These are phyloP conservation scores for Starmerella cellae DNA, from an alignment of 805 yeast species.

Conservation along the genomic window DNA sequence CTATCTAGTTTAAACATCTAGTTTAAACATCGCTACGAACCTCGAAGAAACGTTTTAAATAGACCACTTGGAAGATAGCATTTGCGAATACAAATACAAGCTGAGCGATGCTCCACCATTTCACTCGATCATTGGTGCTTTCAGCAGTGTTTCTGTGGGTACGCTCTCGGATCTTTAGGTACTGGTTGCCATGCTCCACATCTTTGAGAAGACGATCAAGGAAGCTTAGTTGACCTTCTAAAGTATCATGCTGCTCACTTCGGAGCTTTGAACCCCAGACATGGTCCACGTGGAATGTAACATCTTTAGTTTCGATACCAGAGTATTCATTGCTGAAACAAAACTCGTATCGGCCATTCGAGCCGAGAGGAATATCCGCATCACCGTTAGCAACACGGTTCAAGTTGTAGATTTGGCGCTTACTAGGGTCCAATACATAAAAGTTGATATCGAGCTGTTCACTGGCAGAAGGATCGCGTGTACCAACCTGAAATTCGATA, in stretches of 20 bases:
- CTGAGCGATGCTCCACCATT: conserved; percentile 96
- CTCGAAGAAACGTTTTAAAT: conserved; percentile 88
- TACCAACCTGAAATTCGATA: conserved; percentile 85
- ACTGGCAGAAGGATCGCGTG: conserved; percentile 42
- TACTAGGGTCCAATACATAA: conserved; percentile 40
- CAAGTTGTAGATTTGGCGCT: conserved; percentile 36
- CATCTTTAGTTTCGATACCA: conserved; percentile 65
- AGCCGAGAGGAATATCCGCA: conserved; percentile 48
- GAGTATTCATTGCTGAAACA: conserved; percentile 85
- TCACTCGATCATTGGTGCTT: conserved; percentile 89
- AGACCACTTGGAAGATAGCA: conserved; percentile 85
- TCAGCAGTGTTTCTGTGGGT: conserved; percentile 98
- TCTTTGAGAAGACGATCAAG: conserved; percentile 66
- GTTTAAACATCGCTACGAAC: conserved; percentile 75
- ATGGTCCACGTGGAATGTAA: conserved; percentile 90
- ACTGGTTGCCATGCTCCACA: conserved; percentile 78
- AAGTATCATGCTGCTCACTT: conserved; percentile 61
- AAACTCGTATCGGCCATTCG: conserved; percentile 64
- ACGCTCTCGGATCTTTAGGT: conserved; percentile 90
- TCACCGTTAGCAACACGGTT: conserved; percentile 69
- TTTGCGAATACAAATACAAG: conserved; percentile 70
- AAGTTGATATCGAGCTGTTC: conserved; percentile 44
- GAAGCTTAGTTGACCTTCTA: conserved; percentile 72
- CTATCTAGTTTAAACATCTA: no score
- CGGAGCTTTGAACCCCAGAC: conserved; percentile 59